phyloP scores from a whole-genome alignment of 768 basidiomycete genomes.

The Russula compacta region DNA sequence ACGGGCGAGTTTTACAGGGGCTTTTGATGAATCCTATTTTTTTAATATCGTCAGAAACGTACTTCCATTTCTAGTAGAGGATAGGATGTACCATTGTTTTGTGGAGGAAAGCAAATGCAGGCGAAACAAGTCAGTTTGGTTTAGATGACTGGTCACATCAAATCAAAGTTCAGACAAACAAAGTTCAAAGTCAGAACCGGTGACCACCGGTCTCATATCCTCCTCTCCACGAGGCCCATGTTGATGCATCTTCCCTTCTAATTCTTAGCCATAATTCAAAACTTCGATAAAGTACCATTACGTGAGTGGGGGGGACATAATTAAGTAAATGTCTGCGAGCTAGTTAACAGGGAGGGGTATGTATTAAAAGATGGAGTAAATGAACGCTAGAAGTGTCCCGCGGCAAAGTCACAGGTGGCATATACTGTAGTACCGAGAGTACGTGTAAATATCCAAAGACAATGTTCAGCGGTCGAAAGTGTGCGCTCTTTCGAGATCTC shows the following conservation, averaged over 20 bases:
- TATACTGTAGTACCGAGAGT: neutral
- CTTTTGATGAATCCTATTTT: slow-evolving; percentile 73
- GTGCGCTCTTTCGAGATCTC: neutral
- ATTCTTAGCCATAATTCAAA: too few species aligned
- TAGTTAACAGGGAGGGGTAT: too few species aligned
- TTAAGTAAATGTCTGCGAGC: too few species aligned
- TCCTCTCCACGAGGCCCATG: too few species aligned
- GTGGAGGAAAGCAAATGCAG: slow-evolving; percentile 9
- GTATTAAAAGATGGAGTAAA: neutral
- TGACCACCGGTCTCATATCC: neutral
- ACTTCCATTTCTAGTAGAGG: neutral
- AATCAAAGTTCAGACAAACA: slow-evolving; percentile 11
- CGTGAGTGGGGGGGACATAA: too few species aligned
- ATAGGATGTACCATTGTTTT: slow-evolving; percentile 25
- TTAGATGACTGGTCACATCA: neutral
- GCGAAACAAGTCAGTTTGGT: neutral
- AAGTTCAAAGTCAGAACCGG: slow-evolving; percentile 10
- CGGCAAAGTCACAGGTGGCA: too few species aligned
- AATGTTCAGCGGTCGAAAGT: neutral
- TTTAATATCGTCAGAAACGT: slow-evolving; percentile 16
- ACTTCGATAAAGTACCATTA: too few species aligned
- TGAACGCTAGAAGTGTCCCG: neutral
- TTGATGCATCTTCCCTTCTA: too few species aligned
- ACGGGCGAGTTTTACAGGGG: slow-evolving; percentile 94
- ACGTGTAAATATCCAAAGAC: neutral